These are phyloP conservation scores for Linderina pennispora DNA, from an alignment of 192 early-diverging fungal genomes.

Conservation along the genomic window DNA sequence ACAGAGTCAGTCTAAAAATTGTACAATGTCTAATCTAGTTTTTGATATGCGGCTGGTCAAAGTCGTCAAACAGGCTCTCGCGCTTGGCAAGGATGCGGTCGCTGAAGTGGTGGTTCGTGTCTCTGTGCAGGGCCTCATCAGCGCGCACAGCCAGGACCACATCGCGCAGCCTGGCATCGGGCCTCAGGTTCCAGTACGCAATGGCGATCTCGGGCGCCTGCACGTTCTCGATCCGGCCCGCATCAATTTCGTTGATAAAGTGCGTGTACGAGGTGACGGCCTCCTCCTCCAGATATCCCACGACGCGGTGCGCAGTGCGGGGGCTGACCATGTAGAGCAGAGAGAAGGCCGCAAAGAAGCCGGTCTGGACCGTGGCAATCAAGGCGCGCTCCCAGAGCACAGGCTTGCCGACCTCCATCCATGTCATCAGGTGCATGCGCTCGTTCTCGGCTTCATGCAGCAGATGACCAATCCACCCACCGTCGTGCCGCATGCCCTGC, in stretches of 20 bases:
- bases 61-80: constrained; percentile 50
- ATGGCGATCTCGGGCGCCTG: constrained; percentile 82
- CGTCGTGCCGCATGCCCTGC: constrained; percentile 70
- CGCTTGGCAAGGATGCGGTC: constrained; percentile 51
- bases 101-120: constrained; percentile 86
- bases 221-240: constrained; percentile 59
- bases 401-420: constrained; percentile 69
- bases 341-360: constrained; percentile 90
- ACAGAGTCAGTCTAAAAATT: too few species aligned
- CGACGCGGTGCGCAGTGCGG: constrained; percentile 76
- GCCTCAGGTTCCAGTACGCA: constrained; percentile 75
- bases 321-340: constrained; percentile 77
- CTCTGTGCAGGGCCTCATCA: constrained; percentile 85
- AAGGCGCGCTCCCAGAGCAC: constrained; percentile 54
- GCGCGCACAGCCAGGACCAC: constrained; percentile 82
- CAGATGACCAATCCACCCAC: constrained; percentile 87
- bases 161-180: constrained; percentile 66
- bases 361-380: constrained; percentile 74
- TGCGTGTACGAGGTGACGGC: constrained; percentile 88
- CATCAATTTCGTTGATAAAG: constrained; percentile 80
- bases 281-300: constrained; percentile 92
- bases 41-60: constrained; percentile 34
- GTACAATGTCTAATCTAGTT: constrained; percentile 15
- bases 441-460: constrained; percentile 94
- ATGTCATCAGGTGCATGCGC: constrained; percentile 66